Evolutionary conservation across 257 asterid species (phyloP).

Genomic region (Apocynum venetum): DNA sequence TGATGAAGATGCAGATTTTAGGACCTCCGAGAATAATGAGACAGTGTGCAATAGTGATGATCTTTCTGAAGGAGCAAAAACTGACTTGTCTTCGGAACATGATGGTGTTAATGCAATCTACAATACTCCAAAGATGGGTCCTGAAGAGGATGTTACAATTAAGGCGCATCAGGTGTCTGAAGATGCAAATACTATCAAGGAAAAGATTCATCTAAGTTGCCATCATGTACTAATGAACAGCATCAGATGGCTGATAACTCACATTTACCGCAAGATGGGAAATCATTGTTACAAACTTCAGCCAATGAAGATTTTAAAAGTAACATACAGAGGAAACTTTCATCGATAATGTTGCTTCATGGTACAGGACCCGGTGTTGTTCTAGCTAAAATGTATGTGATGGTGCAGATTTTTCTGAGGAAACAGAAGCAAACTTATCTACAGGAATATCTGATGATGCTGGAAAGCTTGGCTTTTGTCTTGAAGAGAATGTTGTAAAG

Average conservation of each 20-base stretch:
- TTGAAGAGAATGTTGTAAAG: not conserved
- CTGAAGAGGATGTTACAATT: conserved; percentile 18
- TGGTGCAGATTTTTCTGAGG: not conserved
- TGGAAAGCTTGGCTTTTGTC: not conserved
- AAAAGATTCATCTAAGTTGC: conserved; percentile 14
- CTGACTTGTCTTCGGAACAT: conserved; percentile 19
- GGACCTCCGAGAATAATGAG: not conserved
- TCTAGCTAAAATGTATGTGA: not conserved
- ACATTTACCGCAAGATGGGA: conserved; percentile 5
- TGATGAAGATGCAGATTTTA: conserved; percentile 1
- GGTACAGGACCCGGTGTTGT: not conserved
- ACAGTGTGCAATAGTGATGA: conserved; percentile 7
- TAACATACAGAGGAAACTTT: not conserved
- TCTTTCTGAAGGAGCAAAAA: conserved; percentile 23
- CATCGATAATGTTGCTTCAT: not conserved
- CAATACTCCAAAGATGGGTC: conserved; percentile 16
- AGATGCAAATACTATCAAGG: conserved; percentile 9
- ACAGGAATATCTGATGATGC: not conserved
- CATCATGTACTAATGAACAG: conserved; percentile 5
- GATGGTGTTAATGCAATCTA: conserved; percentile 11
- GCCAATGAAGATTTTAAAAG: conserved; percentile 7
- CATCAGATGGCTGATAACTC: conserved; percentile 7
- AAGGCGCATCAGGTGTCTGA: conserved; percentile 13
- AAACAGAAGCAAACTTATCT: not conserved
- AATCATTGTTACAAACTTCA: not conserved